Evolutionary conservation across 495 filamentous ascomycete species (phyloP).

Genomic region (Emericellopsis terricola): DNA sequence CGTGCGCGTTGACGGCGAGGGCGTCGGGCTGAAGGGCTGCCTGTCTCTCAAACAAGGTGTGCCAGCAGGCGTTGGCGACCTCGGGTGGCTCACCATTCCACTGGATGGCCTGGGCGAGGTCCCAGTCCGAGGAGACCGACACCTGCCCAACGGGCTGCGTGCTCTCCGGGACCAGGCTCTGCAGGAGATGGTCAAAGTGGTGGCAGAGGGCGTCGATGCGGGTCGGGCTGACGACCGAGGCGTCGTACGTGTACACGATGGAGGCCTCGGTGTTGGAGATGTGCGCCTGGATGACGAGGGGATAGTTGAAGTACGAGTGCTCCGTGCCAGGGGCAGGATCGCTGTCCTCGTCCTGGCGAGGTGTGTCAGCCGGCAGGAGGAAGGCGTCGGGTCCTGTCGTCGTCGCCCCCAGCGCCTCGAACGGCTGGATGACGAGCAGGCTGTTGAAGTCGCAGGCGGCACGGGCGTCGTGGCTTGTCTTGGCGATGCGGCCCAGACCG

Average conservation of each 20-base stretch:
- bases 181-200: conserved; percentile 11
- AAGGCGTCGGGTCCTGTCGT: no score
- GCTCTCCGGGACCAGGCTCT: no score
- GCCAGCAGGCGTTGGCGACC: not conserved
- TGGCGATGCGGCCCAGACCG: conserved; percentile 22
- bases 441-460: not conserved
- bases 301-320: not conserved
- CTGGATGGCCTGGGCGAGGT: not conserved
- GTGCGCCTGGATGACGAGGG: not conserved
- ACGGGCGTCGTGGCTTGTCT: not conserved
- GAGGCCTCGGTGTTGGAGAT: no score
- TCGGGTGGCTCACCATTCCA: not conserved
- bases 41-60: not conserved
- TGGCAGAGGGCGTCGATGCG: not conserved
- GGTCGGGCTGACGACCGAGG: not conserved
- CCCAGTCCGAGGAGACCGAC: no score
- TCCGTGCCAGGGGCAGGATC: no score
- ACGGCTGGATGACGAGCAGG: not conserved
- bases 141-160: no score
- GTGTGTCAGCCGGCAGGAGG: no score
- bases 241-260: not conserved
- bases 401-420: no score
- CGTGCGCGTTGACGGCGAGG: conserved; percentile 16
- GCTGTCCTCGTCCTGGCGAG: no score
- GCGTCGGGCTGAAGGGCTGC: not conserved